Conservation (phyloP, 75 land plant genomes). For the Cupressus sempervirens region DNA sequence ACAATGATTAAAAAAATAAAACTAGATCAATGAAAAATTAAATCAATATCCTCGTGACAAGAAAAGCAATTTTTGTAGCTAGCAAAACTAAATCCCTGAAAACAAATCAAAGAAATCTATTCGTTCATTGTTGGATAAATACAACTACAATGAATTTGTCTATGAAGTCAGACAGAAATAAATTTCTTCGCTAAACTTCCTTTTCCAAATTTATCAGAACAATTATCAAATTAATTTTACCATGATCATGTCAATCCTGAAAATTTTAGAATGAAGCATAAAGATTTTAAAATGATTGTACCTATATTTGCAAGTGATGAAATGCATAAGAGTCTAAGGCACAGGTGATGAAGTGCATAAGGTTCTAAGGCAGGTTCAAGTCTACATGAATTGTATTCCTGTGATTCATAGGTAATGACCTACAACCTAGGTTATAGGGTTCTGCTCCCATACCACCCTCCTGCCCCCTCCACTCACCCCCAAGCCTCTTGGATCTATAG, state of each 20-base stretch:
- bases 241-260: not conserved
- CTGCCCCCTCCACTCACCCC: too few species aligned
- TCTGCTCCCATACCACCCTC: too few species aligned
- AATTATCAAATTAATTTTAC: not conserved
- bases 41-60: not conserved
- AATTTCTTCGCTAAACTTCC: not conserved
- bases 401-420: not conserved
- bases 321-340: not conserved
- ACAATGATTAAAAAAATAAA: not conserved
- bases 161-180: not conserved
- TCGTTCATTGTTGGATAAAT: not conserved
- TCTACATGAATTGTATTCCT: not conserved
- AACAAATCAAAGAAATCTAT: not conserved
- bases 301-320: not conserved
- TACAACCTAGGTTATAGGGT: not conserved
- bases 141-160: not conserved
- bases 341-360: not conserved
- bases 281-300: not conserved
- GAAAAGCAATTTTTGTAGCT: too few species aligned
- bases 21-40: not conserved
- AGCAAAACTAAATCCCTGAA: not conserved
- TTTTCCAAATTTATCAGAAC: not conserved
- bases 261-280: not conserved
- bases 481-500: too few species aligned
- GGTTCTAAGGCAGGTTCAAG: not conserved